Evolutionary conservation across 768 basidiomycete genomes (phyloP), one percentile per base, ranked within the genome.

Genomic region (Lepiota brunneoincarnata): DNA sequence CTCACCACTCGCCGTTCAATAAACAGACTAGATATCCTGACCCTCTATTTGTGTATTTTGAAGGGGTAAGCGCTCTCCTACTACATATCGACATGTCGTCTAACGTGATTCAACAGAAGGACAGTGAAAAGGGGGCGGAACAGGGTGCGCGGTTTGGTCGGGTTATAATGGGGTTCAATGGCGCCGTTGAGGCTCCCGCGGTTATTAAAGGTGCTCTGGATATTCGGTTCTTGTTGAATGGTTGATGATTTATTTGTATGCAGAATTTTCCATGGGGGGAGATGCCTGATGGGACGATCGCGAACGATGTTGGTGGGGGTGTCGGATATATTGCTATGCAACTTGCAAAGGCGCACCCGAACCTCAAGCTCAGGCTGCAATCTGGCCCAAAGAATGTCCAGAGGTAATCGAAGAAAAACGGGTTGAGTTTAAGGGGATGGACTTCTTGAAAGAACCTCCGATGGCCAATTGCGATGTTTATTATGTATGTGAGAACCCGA

Each of bases 141-240:
- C 51, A 34, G 10, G 54, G 57, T 35, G 57, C 60, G 11, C 67
- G 69, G 4, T 72, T 73, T 53, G 66, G 59, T 0, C 47, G 62
- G 2, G 71, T 67, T 3, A 73, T 74, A 72, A 47, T 67, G 11
- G 73, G 63, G 1, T 68, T 67, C 65, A 66, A 62, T 9, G 45
- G 48, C 18, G 66, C 66, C 1, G 67, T 63, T 3, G 69, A 69
- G n/a, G n/a, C n/a, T n/a, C n/a, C n/a, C n/a, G n/a, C n/a, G n/a
- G n/a, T n/a, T n/a, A n/a, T n/a, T n/a, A n/a, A n/a, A n/a, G n/a
- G n/a, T n/a, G n/a, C n/a, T n/a, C n/a, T n/a, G n/a, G n/a, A n/a
- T n/a, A n/a, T n/a, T n/a, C n/a, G n/a, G n/a, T n/a, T n/a, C n/a
- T n/a, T n/a, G n/a, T n/a, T n/a, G n/a, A n/a, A n/a, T n/a, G n/a